Base-by-base conservation (phyloP, 805 yeast genomes). In the Hanseniaspora pseudoguilliermondii region DNA sequence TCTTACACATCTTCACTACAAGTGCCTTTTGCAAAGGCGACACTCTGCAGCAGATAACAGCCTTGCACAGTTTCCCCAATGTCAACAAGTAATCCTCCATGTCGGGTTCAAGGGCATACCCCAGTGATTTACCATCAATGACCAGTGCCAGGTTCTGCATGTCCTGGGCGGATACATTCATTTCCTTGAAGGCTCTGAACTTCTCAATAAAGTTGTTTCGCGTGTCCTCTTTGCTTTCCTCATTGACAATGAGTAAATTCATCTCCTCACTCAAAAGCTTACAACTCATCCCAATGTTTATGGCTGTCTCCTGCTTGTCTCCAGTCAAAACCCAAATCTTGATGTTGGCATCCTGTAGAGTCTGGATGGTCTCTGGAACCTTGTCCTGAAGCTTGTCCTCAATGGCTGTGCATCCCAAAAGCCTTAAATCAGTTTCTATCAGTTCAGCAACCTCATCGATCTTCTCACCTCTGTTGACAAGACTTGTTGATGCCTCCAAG, bases 281-380 rank as follows among this genome's bases (percentile, higher is more conserved):
- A 74, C 98, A 95, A 63, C 96, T 87, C 97, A 93, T 89, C 59
- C 98, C 99, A 65, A 93, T 93, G 67, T 93, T 93, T 61, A 93
- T 86, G 0, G 99, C 99, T 15, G 99, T 93, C 68, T 93, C 99
- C 68, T 95, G 99, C 68, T 96, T 79, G 66, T 93, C 99, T 63
- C 99, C 99, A 2, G 99, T 93, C 51, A 93, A 74, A 25, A 93
- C 97, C 99, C 99, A 93, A 18, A 93, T 80, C 67, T 89, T 91
- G 60, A 95, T 90, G 16, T 97, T 97, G 0, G 99, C 99, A 57
- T 85, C 88, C 67, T 95, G 98, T 56, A 93, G 75, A 6, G 95
- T 86, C 61, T 87, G 93, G 59, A 93, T 95, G 0, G 98, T 89
- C 61, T 93, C 98, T 2, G 99, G 97, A 21, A 93, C 99, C 42